Evolutionary conservation across 306 rosid species (phyloP).

Genomic region (Adenanthera pavonina): DNA sequence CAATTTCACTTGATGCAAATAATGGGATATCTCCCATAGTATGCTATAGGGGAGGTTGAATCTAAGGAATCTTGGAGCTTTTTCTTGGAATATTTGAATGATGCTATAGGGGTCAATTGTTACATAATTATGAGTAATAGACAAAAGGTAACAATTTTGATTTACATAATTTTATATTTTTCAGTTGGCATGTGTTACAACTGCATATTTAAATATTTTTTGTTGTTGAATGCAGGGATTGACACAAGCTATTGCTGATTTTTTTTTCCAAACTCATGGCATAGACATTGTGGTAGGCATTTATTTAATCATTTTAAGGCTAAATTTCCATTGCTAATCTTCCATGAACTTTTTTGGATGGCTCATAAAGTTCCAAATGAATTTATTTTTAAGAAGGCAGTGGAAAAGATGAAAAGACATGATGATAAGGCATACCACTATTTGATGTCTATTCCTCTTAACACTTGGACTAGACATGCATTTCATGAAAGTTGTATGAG

Average conservation of each 20-base stretch:
- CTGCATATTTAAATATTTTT: neutral
- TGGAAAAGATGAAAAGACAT: no score
- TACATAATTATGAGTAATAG: neutral
- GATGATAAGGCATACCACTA: neutral
- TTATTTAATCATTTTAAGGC: neutral
- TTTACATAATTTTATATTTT: neutral
- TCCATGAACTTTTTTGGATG: neutral
- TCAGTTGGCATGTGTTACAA: neutral
- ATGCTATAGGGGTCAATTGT: neutral
- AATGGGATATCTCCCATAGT: neutral
- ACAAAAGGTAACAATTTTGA: neutral
- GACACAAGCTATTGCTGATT: neutral
- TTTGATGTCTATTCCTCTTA: neutral
- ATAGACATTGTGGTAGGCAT: neutral
- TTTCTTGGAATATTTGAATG: neutral
- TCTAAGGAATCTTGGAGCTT: neutral
- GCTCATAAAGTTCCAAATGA: neutral
- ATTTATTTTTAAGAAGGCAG: no score
- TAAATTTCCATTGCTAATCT: neutral
- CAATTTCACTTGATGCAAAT: neutral
- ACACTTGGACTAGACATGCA: neutral
- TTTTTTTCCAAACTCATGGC: neutral
- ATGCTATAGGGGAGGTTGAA: neutral
- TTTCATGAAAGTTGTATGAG: neutral
- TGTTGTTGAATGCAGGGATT: neutral